Conservation (phyloP, 768 basidiomycete species). For the Coprinopsis strossmayeri region DNA sequence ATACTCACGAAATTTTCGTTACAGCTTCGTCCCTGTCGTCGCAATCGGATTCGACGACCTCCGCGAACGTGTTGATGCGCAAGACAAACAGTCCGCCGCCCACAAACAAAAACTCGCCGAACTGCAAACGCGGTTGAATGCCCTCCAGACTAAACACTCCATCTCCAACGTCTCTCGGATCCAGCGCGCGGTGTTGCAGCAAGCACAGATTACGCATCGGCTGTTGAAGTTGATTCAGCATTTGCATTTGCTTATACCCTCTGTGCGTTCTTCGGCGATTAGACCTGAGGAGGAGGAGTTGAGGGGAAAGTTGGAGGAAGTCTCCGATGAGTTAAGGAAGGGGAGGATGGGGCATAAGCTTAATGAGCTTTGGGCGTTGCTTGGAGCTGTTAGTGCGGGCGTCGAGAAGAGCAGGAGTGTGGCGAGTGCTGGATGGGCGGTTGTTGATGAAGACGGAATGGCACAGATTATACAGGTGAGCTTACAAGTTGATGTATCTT, state of each 20-base stretch:
- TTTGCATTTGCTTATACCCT: slow-evolving; percentile 72
- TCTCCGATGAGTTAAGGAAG: slow-evolving; percentile 63
- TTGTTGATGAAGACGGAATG: slow-evolving; percentile 84
- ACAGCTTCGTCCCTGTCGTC: slow-evolving; percentile 71
- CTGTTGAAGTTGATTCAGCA: slow-evolving; percentile 67
- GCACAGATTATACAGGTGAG: slow-evolving; percentile 68
- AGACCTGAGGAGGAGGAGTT: slow-evolving; percentile 77
- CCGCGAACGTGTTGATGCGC: slow-evolving; percentile 71
- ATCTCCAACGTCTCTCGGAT: slow-evolving; percentile 65
- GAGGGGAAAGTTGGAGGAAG: slow-evolving; percentile 61
- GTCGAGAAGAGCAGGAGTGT: slow-evolving; percentile 40
- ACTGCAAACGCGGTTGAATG: slow-evolving; percentile 55
- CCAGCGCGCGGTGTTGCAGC: slow-evolving; percentile 51
- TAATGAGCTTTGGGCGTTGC: slow-evolving; percentile 81
- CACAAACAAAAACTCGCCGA: slow-evolving; percentile 72
- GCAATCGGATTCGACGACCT: slow-evolving; percentile 81
- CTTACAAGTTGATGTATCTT: too few species aligned
- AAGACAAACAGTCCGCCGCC: slow-evolving; percentile 54
- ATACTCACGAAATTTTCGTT: not conserved
- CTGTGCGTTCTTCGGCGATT: slow-evolving; percentile 67
- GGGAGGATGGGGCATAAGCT: slow-evolving; percentile 65
- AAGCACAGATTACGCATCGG: slow-evolving; percentile 66
- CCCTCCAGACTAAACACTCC: slow-evolving; percentile 55
- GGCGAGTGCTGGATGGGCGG: slow-evolving; percentile 60
- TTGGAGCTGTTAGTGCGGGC: slow-evolving; percentile 65